phyloP scores from a whole-genome alignment of 345 rosid genomes.

The Sapria himalayana region DNA sequence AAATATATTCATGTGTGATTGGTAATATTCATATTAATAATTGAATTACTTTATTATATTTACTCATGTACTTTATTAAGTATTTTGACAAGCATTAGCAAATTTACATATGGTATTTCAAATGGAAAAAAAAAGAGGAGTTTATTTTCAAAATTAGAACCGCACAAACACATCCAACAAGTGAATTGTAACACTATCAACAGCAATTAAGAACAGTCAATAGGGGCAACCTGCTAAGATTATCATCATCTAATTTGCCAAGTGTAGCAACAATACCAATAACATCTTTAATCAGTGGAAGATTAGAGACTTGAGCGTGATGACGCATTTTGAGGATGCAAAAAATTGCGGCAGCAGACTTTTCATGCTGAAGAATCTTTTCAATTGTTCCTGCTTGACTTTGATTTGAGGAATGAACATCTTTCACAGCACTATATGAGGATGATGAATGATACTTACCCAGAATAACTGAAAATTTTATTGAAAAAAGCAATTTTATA shows the following conservation, averaged over 20 bases:
- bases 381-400: constrained; percentile 34
- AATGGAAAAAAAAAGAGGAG: constrained; percentile 5
- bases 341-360: constrained; percentile 65
- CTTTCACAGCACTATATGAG: constrained; percentile 9
- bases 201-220: background rate
- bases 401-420: constrained; percentile 16
- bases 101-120: no score
- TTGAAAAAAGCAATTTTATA: no score
- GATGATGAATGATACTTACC: constrained; percentile 35
- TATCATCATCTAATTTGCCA: constrained; percentile 55
- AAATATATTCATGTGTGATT: no score
- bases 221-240: constrained; percentile 40
- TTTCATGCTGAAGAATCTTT: constrained; percentile 32
- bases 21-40: no score
- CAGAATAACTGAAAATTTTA: constrained; percentile 36
- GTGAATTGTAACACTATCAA: constrained; percentile 1
- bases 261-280: constrained; percentile 69
- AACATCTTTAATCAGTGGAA: constrained; percentile 27
- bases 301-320: constrained; percentile 21
- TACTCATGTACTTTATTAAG: no score
- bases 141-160: constrained; percentile 4
- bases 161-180: no score
- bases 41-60: no score
- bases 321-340: constrained; percentile 25
- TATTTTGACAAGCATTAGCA: no score